A percentile compares a stretch with the other conserved stretches of the same genome.
Evolutionary conservation across 192 early-diverging fungal genomes (phyloP).

Genomic region (Entophlyctis helioformis): DNA sequence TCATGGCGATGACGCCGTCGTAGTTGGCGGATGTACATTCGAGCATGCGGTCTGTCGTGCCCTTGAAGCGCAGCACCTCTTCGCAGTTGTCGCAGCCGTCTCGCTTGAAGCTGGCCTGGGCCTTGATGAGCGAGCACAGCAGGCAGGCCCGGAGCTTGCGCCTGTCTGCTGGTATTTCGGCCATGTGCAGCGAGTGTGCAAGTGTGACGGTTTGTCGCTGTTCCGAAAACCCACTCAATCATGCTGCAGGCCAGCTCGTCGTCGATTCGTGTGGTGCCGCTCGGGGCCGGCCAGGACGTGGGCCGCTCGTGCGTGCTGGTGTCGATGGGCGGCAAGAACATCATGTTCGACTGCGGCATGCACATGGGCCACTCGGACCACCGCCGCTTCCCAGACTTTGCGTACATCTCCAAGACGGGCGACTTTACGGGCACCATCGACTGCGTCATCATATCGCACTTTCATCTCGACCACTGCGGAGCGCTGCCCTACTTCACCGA

Average conservation of each 20-base stretch:
- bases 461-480: constrained; percentile 98
- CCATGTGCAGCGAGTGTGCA: too few species aligned
- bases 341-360: constrained; percentile 61
- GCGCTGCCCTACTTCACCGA: constrained; percentile 94
- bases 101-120: constrained; percentile 16
- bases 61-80: constrained; percentile 23
- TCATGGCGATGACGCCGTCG: constrained; percentile 33
- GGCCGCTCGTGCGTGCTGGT: constrained; percentile 88
- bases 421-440: constrained; percentile 77
- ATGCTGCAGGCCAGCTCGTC: too few species aligned
- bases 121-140: constrained; percentile 36
- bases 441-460: constrained; percentile 90
- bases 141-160: constrained; percentile 29
- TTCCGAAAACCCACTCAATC: too few species aligned
- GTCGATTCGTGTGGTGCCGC: constrained; percentile 41
- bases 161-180: constrained; percentile 2
- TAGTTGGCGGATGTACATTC: constrained; percentile 29
- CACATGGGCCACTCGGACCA: constrained; percentile 85
- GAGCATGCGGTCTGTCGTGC: constrained; percentile 1
- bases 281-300: constrained; percentile 82
- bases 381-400: constrained; percentile 90
- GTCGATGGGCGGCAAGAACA: constrained; percentile 87
- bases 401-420: constrained; percentile 69
- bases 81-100: constrained; percentile 44
- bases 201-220: too few species aligned